Evolutionary conservation across 129 eudicot species (phyloP).

Genomic region (Chrysanthemum seticuspe): DNA sequence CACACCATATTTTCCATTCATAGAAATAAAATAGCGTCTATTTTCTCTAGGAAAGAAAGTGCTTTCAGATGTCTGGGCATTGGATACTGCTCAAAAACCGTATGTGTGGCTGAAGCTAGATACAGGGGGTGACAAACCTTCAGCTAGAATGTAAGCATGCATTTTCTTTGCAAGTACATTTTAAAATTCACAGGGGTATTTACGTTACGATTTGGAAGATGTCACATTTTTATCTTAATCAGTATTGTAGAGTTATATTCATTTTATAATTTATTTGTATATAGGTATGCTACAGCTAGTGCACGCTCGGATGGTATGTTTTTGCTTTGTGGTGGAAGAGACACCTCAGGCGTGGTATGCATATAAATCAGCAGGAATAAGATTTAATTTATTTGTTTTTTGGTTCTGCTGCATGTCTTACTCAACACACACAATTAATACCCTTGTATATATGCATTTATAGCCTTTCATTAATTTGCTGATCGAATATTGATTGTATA

Average conservation of each 20-base stretch:
- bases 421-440: no score
- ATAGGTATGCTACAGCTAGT: conserved; percentile 96
- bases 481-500: conserved; percentile 13
- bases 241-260: neutral
- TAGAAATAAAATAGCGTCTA: conserved; percentile 11
- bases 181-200: conserved; percentile 19
- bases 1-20: neutral
- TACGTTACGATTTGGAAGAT: neutral
- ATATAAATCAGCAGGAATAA: no score
- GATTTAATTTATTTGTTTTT: no score
- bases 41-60: conserved; percentile 77
- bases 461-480: neutral
- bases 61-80: conserved; percentile 86
- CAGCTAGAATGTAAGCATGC: conserved; percentile 88
- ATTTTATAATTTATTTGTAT: conserved; percentile 3
- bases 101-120: conserved; percentile 83
- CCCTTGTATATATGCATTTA: no score
- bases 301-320: conserved; percentile 97
- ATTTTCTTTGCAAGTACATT: conserved; percentile 16
- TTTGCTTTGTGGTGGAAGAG: conserved; percentile 97
- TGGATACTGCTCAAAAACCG: conserved; percentile 97
- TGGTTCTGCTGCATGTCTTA: no score
- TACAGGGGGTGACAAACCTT: conserved; percentile 92
- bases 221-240: conserved; percentile 2
- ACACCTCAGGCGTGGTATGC: conserved; percentile 73